phyloP scores from a whole-genome alignment of 495 filamentous ascomycete species.

The Trichoderma asperelloides region DNA sequence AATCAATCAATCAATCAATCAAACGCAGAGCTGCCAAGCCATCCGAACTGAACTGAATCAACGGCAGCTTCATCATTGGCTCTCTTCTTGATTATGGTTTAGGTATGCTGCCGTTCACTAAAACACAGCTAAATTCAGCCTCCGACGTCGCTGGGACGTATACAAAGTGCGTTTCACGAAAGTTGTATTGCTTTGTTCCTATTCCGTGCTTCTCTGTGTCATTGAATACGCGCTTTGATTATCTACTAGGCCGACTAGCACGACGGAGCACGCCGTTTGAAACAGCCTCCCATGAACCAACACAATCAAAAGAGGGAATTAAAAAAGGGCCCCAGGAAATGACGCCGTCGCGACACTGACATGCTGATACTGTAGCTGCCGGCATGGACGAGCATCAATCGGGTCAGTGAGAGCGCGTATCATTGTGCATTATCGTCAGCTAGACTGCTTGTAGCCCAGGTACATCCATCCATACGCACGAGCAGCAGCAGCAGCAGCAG shows the following conservation, averaged over 20 bases:
- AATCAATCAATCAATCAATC: too few relatives aligned
- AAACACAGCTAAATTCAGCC: background rate
- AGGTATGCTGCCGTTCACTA: constrained; percentile 4
- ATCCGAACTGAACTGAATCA: background rate
- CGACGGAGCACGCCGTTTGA: background rate
- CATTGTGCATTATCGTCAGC: too few relatives aligned
- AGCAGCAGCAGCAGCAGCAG: too few relatives aligned
- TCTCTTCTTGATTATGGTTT: background rate
- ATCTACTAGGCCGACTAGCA: background rate
- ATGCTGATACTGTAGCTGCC: background rate
- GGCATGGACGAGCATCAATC: background rate
- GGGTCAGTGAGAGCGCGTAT: background rate
- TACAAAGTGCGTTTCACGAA: background rate
- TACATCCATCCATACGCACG: too few relatives aligned
- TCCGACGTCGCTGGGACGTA: background rate
- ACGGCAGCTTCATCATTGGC: background rate
- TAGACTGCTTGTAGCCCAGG: too few relatives aligned
- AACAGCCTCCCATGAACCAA: background rate
- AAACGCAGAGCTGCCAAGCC: too few relatives aligned
- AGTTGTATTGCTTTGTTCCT: background rate
- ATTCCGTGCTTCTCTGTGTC: background rate
- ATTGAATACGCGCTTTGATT: background rate
- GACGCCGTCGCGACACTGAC: background rate
- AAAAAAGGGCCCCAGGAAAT: background rate
- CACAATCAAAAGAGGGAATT: background rate